A percentile compares a stretch with the other conserved stretches of the same genome.
These are phyloP conservation scores for Gamsiella multidivaricata DNA, from an alignment of 192 early-diverging fungal genomes.

Conservation along the genomic window DNA sequence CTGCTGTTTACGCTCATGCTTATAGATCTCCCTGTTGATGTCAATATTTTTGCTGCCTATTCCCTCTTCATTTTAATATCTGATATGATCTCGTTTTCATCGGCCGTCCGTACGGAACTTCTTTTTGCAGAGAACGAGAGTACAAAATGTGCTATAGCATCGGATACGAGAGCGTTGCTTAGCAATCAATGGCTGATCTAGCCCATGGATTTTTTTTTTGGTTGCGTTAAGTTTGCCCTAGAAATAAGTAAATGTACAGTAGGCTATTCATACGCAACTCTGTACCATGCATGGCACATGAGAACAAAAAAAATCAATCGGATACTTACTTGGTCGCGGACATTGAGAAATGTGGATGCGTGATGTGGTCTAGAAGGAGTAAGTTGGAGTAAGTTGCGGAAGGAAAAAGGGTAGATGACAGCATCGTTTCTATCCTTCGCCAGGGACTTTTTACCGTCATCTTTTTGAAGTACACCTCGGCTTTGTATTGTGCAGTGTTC, in stretches of 20 bases:
- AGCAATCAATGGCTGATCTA: conserved; percentile 1
- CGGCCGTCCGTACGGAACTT: too few relatives aligned
- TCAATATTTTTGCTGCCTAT: too few relatives aligned
- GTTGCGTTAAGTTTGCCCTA: neutral
- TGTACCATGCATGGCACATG: neutral
- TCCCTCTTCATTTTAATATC: too few relatives aligned
- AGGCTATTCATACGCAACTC: neutral
- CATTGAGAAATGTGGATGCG: neutral
- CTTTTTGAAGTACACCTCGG: neutral
- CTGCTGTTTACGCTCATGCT: too few relatives aligned
- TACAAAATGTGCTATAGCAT: too few relatives aligned
- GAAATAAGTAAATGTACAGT: neutral
- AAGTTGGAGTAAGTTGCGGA: neutral
- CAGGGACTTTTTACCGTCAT: neutral
- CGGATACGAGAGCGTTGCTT: conserved; percentile 5
- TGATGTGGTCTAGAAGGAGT: neutral
- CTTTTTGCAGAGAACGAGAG: too few relatives aligned
- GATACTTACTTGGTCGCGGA: neutral
- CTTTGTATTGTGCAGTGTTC: neutral
- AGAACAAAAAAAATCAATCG: neutral
- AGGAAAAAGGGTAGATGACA: neutral
- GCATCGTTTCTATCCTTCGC: neutral
- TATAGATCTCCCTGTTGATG: too few relatives aligned
- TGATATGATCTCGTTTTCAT: too few relatives aligned
- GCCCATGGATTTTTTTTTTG: neutral